A percentile compares a stretch with the other conserved stretches of the same genome.
Evolutionary conservation across 2,329 filamentous ascomycete species (phyloP).

Genomic region (Didymella arachidicola): DNA sequence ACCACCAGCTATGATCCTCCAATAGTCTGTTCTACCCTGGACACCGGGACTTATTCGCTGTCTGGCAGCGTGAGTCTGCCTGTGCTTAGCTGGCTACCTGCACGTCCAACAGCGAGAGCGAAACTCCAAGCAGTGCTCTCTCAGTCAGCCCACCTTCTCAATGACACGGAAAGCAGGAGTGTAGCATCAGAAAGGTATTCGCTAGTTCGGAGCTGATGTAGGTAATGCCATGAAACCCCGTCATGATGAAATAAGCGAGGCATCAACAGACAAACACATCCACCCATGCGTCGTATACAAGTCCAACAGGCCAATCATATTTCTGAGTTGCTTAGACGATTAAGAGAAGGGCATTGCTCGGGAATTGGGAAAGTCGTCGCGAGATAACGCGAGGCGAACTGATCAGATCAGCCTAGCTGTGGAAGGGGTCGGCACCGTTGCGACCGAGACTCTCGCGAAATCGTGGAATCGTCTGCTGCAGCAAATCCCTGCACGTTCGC

Average conservation of each 20-base stretch:
- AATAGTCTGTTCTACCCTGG: neutral
- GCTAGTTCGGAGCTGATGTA: neutral
- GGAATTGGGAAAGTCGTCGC: neutral
- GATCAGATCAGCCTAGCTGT: conserved; percentile 1
- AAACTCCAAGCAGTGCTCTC: neutral
- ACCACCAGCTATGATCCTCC: neutral
- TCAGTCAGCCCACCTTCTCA: neutral
- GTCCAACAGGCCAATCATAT: neutral
- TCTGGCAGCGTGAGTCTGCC: neutral
- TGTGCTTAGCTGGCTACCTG: neutral
- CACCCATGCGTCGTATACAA: neutral
- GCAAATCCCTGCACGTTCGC: neutral
- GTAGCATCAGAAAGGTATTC: neutral
- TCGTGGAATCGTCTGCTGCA: neutral
- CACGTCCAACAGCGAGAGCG: neutral
- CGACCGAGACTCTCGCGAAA: neutral
- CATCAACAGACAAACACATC: neutral
- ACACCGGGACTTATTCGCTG: neutral
- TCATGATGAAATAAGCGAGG: neutral
- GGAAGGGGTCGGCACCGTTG: neutral
- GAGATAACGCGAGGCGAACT: neutral
- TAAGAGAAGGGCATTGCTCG: neutral
- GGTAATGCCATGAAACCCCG: neutral
- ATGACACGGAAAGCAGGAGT: neutral
- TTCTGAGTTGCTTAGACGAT: neutral